Base-by-base conservation (phyloP, 768 basidiomycete species). In the Tulasnella calospora region DNA sequence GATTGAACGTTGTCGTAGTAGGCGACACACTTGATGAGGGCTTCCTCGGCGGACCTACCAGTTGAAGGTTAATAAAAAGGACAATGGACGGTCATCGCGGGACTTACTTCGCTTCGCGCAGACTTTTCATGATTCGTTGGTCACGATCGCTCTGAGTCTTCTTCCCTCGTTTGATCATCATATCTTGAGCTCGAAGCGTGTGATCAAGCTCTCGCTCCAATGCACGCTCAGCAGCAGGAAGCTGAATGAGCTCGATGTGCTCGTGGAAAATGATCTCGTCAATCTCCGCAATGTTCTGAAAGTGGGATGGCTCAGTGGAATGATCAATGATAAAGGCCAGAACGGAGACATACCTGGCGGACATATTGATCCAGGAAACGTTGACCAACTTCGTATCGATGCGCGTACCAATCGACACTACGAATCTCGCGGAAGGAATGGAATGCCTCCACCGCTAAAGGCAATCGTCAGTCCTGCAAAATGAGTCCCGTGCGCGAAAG, bases 371-470 rank as follows among this genome's bases (percentile, higher is more conserved):
- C 88, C 61, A 95, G 83, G 87, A 95, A 96, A 35, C 85, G 84
- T 83, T 98, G 96, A 3, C 94, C 96, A 17, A 95, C 84, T 76
- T 89, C 85, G 82, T 95, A 91, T 23, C 96, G 92, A 81, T 94
- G 92, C 0, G 91, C 90, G 82, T 98, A 96, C 96, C 96, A 98
- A 81, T 95, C 93, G 51, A 92, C 84, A 57, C 92, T 95, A 82
- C 94, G 95, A 15, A 95, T 93, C 82, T 98, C 96, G 35, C 96
- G 92, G 91, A 95, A 98, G 1, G 96, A 96, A 83, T 98, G 95
- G 88, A 98, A 98, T 80, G 90, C 90, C 84, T 98, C 96, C 74
- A 92, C 95, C 79, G 89, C 93, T 95, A 81, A 33, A 81, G 44
- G 78, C 23, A 57, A 47, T 13, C 0, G 23, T 80, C 36, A 33